A percentile compares a stretch with the other conserved stretches of the same genome.
Evolutionary conservation across 2,329 filamentous ascomycete species (phyloP).

Genomic region (Calonectria pseudoturangicola): DNA sequence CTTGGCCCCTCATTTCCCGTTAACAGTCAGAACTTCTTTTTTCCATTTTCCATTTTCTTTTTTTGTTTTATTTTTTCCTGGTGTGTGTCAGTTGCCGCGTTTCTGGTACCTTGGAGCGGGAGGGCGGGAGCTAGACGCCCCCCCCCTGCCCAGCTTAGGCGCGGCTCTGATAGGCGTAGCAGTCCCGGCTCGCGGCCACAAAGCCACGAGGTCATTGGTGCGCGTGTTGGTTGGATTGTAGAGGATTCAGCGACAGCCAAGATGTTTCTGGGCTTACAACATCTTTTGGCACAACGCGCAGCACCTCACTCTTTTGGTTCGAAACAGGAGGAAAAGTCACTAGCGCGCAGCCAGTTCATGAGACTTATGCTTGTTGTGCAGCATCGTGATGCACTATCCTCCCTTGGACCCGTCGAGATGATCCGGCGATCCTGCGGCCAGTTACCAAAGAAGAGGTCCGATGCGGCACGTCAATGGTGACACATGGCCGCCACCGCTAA

Average conservation of each 20-base stretch:
- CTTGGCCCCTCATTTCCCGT: constrained; percentile 24
- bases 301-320: neutral
- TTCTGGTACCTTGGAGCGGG: constrained; percentile 28
- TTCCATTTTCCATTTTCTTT: neutral
- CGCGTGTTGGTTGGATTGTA: constrained; percentile 10
- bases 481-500: constrained; percentile 25
- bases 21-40: constrained; percentile 15
- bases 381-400: constrained; percentile 16
- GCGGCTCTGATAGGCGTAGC: constrained; percentile 12
- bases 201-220: constrained; percentile 8
- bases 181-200: neutral
- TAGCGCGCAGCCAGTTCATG: constrained; percentile 23
- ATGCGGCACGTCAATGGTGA: constrained; percentile 18
- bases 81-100: constrained; percentile 13
- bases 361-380: constrained; percentile 20
- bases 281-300: neutral
- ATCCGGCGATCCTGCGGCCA: constrained; percentile 14
- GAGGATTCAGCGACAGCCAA: neutral
- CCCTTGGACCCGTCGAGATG: constrained; percentile 16
- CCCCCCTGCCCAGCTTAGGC: neutral
- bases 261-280: constrained; percentile 22
- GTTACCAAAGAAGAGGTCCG: constrained; percentile 4
- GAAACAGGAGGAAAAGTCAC: neutral
- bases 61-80: neutral
- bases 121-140: constrained; percentile 31